Conservation (phyloP, 1,139 yeast genomes). For the Debaryomyces psychrophilus region DNA sequence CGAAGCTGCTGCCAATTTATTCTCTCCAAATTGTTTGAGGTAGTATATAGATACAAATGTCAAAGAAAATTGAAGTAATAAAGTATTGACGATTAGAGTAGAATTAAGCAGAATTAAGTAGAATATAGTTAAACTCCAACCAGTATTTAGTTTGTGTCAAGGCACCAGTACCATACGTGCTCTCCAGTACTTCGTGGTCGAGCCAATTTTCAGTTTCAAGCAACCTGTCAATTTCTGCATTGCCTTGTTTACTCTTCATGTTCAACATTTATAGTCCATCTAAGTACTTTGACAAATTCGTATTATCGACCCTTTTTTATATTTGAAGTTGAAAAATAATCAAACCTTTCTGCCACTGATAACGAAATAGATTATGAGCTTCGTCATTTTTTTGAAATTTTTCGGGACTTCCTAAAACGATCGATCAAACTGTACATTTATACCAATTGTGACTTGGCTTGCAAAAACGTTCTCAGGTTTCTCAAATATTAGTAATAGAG, state of each 20-base stretch:
- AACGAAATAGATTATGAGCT: background rate
- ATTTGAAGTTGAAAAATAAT: background rate
- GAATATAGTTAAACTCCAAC: background rate
- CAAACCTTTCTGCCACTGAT: background rate
- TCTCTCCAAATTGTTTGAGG: constrained; percentile 5
- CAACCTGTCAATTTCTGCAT: background rate
- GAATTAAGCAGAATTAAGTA: background rate
- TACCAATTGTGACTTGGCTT: no score
- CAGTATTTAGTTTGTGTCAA: background rate
- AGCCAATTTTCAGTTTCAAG: background rate
- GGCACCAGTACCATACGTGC: background rate
- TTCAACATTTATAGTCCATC: background rate
- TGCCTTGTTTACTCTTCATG: background rate
- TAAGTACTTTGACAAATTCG: no score
- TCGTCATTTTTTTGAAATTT: background rate
- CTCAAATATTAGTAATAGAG: no score
- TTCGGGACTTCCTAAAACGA: constrained; percentile 2
- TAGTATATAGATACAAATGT: constrained; percentile 2
- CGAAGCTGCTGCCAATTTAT: constrained; percentile 4
- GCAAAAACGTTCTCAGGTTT: no score
- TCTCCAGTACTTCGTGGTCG: background rate
- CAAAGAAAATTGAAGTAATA: constrained; percentile 2
- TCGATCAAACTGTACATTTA: no score
- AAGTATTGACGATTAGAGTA: background rate
- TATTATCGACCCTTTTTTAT: no score